phyloP scores from a whole-genome alignment of 805 yeast genomes.

The Ogataea paradorogensis region DNA sequence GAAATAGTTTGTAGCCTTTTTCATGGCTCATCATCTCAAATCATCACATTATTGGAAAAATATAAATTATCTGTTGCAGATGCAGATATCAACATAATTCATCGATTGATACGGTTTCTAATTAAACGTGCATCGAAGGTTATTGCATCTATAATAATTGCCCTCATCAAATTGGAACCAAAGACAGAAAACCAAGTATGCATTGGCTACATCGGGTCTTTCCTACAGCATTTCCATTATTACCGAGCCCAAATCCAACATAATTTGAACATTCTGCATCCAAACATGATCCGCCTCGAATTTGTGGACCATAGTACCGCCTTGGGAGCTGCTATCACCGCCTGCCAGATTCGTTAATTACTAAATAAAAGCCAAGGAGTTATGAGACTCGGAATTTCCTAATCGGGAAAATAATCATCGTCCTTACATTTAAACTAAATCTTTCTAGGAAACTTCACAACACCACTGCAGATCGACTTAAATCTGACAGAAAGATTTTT shows the following conservation, averaged over 20 bases:
- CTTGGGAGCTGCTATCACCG: slow-evolving; percentile 16
- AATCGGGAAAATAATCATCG: slow-evolving; percentile 1
- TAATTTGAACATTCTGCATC: slow-evolving; percentile 9
- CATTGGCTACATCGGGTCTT: slow-evolving; percentile 51
- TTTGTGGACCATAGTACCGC: slow-evolving; percentile 14
- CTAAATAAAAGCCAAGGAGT: not conserved
- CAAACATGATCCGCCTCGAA: slow-evolving; percentile 1
- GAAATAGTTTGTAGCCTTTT: slow-evolving; percentile 39
- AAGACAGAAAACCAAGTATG: slow-evolving; percentile 1
- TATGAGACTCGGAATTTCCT: slow-evolving; percentile 3
- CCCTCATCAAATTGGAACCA: slow-evolving; percentile 23
- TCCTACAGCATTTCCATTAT: slow-evolving; percentile 41
- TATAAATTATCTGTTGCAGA: not conserved
- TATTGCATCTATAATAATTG: slow-evolving; percentile 40
- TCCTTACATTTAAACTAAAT: not conserved
- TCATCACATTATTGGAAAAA: not conserved
- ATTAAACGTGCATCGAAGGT: slow-evolving; percentile 44
- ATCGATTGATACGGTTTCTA: slow-evolving; percentile 34
- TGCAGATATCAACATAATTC: not conserved
- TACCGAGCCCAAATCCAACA: slow-evolving; percentile 37
- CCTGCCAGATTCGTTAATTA: slow-evolving; percentile 1
- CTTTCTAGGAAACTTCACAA: slow-evolving; percentile 8
- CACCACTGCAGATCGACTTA: not conserved
- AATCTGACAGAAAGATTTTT: slow-evolving; percentile 5
- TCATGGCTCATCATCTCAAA: slow-evolving; percentile 22